Evolutionary conservation across 2,329 filamentous ascomycete species (phyloP).

Genomic region (Fusarium veterinarium): DNA sequence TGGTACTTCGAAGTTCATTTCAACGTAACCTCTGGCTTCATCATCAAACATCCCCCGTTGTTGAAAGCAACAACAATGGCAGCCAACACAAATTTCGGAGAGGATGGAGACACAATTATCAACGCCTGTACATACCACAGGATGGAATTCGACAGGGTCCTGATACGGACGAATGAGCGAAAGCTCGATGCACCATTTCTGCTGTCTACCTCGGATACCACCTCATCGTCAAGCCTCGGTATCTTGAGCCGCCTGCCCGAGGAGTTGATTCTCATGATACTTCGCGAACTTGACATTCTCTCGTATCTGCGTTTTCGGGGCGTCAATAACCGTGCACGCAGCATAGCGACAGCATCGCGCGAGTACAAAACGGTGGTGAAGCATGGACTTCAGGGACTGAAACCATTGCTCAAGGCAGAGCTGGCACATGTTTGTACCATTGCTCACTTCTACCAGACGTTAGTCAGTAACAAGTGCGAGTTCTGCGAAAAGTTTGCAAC

Average conservation of each 20-base stretch:
- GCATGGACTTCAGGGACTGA: conserved; percentile 9
- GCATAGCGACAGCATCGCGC: not conserved
- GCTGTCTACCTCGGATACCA: not conserved
- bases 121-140: conserved; percentile 18
- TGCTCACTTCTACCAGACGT: not conserved
- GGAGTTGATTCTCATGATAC: conserved; percentile 7
- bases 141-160: conserved; percentile 9
- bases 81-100: too few relatives aligned
- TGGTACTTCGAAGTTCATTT: not conserved
- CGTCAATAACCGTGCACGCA: conserved; percentile 2
- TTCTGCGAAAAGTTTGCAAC: conserved; percentile 14
- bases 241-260: not conserved
- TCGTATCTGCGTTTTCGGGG: conserved; percentile 14
- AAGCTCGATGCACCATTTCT: conserved; percentile 18
- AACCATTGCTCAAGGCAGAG: conserved; percentile 3
- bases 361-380: not conserved
- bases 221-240: not conserved
- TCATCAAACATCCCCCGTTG: not conserved
- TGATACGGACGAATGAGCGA: not conserved
- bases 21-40: not conserved
- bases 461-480: not conserved
- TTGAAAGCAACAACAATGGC: not conserved
- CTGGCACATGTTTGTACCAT: not conserved
- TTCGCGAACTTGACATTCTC: conserved; percentile 5
- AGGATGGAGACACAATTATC: not conserved